A percentile compares a stretch with the other conserved stretches of the same genome.
phyloP scores from a whole-genome alignment of 2,329 filamentous ascomycete genomes.

The Pyricularia grisea region DNA sequence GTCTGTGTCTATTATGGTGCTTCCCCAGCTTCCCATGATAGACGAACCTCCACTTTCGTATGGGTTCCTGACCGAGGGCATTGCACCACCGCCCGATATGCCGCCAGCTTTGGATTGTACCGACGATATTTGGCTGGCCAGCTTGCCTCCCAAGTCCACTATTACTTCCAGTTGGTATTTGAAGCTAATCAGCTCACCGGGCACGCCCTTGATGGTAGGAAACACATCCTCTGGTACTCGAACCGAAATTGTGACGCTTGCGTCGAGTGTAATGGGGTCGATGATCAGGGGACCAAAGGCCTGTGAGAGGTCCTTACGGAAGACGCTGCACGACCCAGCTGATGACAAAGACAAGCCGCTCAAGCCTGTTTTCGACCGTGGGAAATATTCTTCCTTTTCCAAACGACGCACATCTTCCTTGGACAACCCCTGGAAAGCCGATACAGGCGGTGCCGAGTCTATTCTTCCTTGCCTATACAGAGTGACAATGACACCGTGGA shows the following conservation, averaged over 20 bases:
- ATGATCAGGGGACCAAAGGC: constrained; percentile 82
- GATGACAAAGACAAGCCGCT: constrained; percentile 81
- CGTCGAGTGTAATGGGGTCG: constrained; percentile 67
- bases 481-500: constrained; percentile 88
- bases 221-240: constrained; percentile 85
- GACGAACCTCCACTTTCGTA: constrained; percentile 32
- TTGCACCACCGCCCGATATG: constrained; percentile 18
- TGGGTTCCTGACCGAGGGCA: constrained; percentile 13
- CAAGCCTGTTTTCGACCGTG: constrained; percentile 76
- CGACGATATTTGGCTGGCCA: constrained; percentile 63
- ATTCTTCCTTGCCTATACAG: constrained; percentile 86
- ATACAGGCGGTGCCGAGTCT: constrained; percentile 57
- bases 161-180: constrained; percentile 90
- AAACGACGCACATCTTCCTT: constrained; percentile 57
- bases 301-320: constrained; percentile 89
- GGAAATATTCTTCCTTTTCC: constrained; percentile 77
- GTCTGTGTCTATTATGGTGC: constrained; percentile 79
- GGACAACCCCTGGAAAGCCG: constrained; percentile 38
- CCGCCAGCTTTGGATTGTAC: constrained; percentile 37
- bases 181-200: constrained; percentile 90
- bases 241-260: constrained; percentile 73
- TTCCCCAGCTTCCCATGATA: constrained; percentile 41
- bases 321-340: constrained; percentile 80
- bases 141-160: constrained; percentile 80
- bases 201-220: constrained; percentile 82